Percentiles rank a stretch among this genome's conserved stretches.
Evolutionary conservation across 495 filamentous ascomycete genomes (phyloP).

Genomic region (Tuber calosporum): DNA sequence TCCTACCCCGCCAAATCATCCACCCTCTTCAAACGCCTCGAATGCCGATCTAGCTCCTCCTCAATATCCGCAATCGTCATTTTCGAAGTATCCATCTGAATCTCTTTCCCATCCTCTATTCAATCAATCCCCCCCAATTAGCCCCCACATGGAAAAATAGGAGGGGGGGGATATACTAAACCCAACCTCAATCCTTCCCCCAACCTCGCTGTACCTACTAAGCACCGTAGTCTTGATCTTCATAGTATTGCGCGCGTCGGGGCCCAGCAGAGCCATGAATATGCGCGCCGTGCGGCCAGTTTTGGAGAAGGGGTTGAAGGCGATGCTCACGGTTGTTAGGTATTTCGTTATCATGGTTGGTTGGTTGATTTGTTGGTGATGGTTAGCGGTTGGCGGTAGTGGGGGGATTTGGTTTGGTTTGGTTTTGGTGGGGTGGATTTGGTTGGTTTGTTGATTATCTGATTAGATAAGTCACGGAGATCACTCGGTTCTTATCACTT

Average conservation of each 20-base stretch:
- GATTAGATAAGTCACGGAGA: neutral
- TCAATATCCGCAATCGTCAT: slow-evolving; percentile 78
- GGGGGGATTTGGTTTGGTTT: neutral
- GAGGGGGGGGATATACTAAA: slow-evolving; percentile 58
- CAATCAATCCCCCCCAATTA: slow-evolving; percentile 8
- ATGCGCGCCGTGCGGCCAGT: slow-evolving; percentile 70
- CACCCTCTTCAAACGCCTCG: slow-evolving; percentile 67
- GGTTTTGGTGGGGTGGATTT: neutral
- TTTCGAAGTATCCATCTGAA: slow-evolving; percentile 61
- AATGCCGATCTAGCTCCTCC: slow-evolving; percentile 86
- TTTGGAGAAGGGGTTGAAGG: slow-evolving; percentile 85
- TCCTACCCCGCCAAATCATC: slow-evolving; percentile 63
- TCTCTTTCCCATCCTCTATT: slow-evolving; percentile 74
- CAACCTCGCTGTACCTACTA: slow-evolving; percentile 55
- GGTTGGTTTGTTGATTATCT: neutral
- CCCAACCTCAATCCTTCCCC: slow-evolving; percentile 62
- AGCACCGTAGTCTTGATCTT: slow-evolving; percentile 74
- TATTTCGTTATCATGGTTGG: slow-evolving; percentile 74
- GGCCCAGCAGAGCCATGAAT: slow-evolving; percentile 81
- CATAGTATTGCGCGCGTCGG: slow-evolving; percentile 63
- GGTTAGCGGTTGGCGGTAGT: slow-evolving; percentile 5
- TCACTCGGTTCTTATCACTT: neutral
- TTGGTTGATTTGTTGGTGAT: slow-evolving; percentile 5
- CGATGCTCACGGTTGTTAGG: slow-evolving; percentile 72
- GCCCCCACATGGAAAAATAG: neutral